Base-by-base conservation (phyloP, 257 asterid genomes). In the Anisodus tanguticus region DNA sequence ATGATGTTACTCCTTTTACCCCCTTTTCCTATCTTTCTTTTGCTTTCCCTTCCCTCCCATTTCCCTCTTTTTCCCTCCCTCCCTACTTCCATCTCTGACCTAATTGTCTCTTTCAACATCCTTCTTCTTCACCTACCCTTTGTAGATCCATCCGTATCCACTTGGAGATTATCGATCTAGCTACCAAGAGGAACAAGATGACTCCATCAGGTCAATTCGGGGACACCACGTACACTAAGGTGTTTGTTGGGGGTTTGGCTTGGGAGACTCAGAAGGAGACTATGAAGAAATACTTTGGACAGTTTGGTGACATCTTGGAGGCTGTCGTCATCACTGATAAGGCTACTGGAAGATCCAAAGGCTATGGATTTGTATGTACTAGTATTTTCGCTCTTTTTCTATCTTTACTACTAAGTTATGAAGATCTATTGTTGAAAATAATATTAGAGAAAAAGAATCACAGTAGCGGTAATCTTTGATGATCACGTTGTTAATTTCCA, bases 251-350 rank as follows among this genome's bases (percentile, higher is more conserved):
- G 1, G 99, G 99, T 1, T 87, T 96, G 89, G 99, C 99, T 17
- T 96, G 99, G 99, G 99, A 96, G 91, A 94, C 99, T 57, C 99
- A 94, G 83, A 96, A 96, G 90, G 99, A 96, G 59, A 96, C 98
- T 68, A 96, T 96, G 99, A 93, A 90, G 91, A 90, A 89, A 12
- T 96, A 96, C 91, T 96, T 96, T 79, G 92, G 94, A 81, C 99
- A 96, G 89, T 96, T 96, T 82, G 99, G 99, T 66, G 99, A 96
- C 64, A 96, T 96, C 85, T 74, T 96, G 76, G 99, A 96, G 81
- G 99, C 99, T 8, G 99, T 96, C 11, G 99, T 96, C 88, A 96
- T 96, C 83, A 91, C 98, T 77, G 98, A 96, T 67, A 96, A 96
- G 89, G 79, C 93, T 41, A 96, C 95, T 39, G 99, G 98, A 79